Conservation (phyloP, 768 basidiomycete species). For the Cubamyces sp. region DNA sequence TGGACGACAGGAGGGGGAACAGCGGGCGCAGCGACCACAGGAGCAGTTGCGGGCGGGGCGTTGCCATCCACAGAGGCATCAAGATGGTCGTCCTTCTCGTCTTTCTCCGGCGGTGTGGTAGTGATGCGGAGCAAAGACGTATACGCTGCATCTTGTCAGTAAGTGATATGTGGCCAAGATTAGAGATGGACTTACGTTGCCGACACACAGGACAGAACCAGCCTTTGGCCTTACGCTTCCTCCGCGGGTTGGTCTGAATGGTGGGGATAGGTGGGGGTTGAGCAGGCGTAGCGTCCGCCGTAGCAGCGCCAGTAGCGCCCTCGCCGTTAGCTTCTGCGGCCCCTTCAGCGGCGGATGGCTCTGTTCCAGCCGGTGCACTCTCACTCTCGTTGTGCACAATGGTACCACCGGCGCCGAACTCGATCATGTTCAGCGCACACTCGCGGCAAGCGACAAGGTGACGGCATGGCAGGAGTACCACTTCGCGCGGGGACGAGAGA, state of each 20-base stretch:
- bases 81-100: constrained; percentile 30
- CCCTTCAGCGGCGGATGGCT: constrained; percentile 4
- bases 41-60: constrained; percentile 13
- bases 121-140: constrained; percentile 87
- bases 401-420: constrained; percentile 91
- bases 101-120: constrained; percentile 58
- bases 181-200: constrained; percentile 69
- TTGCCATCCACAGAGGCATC: constrained; percentile 29
- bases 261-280: constrained; percentile 22
- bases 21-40: constrained; percentile 5
- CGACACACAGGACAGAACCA: constrained; percentile 98
- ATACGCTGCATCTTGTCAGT: constrained; percentile 57
- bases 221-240: constrained; percentile 93
- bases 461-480: constrained; percentile 90
- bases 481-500: constrained; percentile 84
- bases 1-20: constrained; percentile 20
- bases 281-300: constrained; percentile 26
- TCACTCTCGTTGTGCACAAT: constrained; percentile 60
- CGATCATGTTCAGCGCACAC: constrained; percentile 96
- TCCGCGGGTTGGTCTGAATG: constrained; percentile 43
- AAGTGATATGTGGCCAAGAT: background rate
- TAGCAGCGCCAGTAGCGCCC: constrained; percentile 23
- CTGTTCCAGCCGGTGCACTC: constrained; percentile 35
- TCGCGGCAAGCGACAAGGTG: constrained; percentile 96
- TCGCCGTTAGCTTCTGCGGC: constrained; percentile 15